Base-by-base conservation (phyloP, 371 early-diverging fungal genomes). In the Rhizopus stolonifer region DNA sequence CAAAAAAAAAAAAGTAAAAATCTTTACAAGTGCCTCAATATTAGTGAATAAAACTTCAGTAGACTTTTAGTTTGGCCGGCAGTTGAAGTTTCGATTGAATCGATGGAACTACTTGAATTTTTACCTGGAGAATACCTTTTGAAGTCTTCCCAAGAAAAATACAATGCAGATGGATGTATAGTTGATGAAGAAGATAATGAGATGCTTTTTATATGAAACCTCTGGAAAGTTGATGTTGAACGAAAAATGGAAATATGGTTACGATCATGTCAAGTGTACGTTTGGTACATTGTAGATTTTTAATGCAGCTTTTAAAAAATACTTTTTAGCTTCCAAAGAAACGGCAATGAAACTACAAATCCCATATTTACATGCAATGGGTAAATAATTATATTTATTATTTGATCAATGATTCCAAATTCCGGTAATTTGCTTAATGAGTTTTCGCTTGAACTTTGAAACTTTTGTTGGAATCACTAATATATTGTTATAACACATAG, bases 51-150 rank as follows among this genome's bases (percentile, higher is more conserved):
- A 26, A 46, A 54, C 29, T 54, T 46, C 23, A 54, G 24, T 24
- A n/a, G 39, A 39, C 47, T 54, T 40, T 39, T 47, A 29, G 38
- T 54, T 22, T 54, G 54, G 47, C 54, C 54, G 3, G 54, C 48
- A 38, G 46, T 38, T 47, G 54, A 39, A 40, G 47, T 46, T 29
- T 18, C 47, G 2, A 39, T 52, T 52, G 52, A 52, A 21, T 51
- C 51, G 21, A 42, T 31, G 25, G 51, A 51, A 51, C 42, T 23
- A 18, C 32, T 52, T 31, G 44, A 47, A 19, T 47, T 54, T 46
- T 26, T 46, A 39, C 38, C 54, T 21, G 48, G 47, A 9, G 54
- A 47, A 31, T 47, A 54, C 32, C 11, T 54, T 26, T 31, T 54
- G 32, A 39, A 40, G 31, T 38, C 54, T 39, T 47, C 42, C 22